Evolutionary conservation across 2,329 filamentous ascomycete species (phyloP), one percentile per base, ranked within the genome.

Genomic region (Colletotrichum gloeosporioides): DNA sequence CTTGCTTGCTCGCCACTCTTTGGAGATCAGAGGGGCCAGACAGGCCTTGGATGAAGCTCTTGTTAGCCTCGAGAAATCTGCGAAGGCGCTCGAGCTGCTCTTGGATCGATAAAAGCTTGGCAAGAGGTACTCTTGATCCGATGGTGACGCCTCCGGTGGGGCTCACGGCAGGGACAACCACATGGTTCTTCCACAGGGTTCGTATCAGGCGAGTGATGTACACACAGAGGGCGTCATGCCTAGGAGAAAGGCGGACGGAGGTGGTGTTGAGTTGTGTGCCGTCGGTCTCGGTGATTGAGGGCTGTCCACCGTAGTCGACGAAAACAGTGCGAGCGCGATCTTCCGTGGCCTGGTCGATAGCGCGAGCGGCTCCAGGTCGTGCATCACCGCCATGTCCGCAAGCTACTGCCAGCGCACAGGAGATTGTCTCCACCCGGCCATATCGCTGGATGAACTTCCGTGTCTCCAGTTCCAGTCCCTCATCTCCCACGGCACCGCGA

Each of bases 191-290:
- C 97, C 97, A 99, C 8, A 99, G 90, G 7, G 94, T 95, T 66
- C 97, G 93, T 71, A 99, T 89, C n/a, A 99, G 88, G 62, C 97
- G 92, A 15, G 95, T 93, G 70, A 99, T 91, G 83, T 99, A 99
- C 25, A 98, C 86, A 1, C 95, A 94, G 73, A 98, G 90, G 9
- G 96, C 97, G 62, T 96, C 94, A 81, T 99, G 96, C 57, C 97
- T 92, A 9, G 96, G 95, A 3, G 97, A 99, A 8, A 97, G 94
- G 68, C 92, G 91, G 59, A 99, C 96, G 34, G 93, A 94, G 73
- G 99, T 96, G 13, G 96, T 92, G 0, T 93, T 92, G 7, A 94
- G 90, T 6, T 92, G 88, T 39, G 92, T 92, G 77, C 96, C 96
- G 77, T 93, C 91, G 10, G 90, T 91, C 82, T 98, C 95, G 25